Base-by-base conservation (phyloP, 2,329 filamentous ascomycete genomes). In the Verticillium longisporum region DNA sequence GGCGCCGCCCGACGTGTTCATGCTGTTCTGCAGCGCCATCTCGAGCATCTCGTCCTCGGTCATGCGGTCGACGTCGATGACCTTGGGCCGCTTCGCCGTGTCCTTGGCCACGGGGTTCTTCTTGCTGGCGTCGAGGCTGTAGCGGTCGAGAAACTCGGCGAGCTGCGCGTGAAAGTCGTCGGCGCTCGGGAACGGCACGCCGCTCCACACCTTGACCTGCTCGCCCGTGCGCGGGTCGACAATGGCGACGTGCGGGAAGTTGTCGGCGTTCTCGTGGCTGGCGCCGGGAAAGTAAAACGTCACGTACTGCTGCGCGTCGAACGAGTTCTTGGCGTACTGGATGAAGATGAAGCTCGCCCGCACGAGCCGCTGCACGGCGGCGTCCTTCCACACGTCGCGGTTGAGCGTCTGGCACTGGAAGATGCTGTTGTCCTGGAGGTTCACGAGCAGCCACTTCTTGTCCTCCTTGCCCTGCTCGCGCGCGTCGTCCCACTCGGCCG, bases 31-130 rank as follows among this genome's bases (percentile, higher is more conserved):
- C 71, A 99, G 75, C 0, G 95, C 95, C 84, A 97, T 88, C 74
- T 97, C 90, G 67, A 99, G 79, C 92, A 97, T 96, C 77, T 99
- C 93, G 57, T 98, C 93, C 72, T 99, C 95, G 0, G 92, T 97
- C 88, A 99, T 94, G 45, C 90, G 87, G 62, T 90, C 89, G 1
- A 97, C 85, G 66, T 94, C 91, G 60, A 90, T 81, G 58, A 85
- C 81, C 70, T 88, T 88, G 55, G 84, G 80, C 61, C 83, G 82
- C 70, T 92, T 89, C 3, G 87, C 82, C 73, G 91, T 91, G 60
- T 88, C 80, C 71, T 87, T 89, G 31, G 92, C 89, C 5, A 99
- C 92, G 0, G 95, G 95, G 70, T 99, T 99, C 77, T 96, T 96
- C 72, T 89, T 94, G 69, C 91, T 89, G 55, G 86, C 85, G 34